A percentile compares a stretch with the other conserved stretches of the same genome.
Conservation (phyloP, 768 basidiomycete species). For the Podaxis carcinomalis region DNA sequence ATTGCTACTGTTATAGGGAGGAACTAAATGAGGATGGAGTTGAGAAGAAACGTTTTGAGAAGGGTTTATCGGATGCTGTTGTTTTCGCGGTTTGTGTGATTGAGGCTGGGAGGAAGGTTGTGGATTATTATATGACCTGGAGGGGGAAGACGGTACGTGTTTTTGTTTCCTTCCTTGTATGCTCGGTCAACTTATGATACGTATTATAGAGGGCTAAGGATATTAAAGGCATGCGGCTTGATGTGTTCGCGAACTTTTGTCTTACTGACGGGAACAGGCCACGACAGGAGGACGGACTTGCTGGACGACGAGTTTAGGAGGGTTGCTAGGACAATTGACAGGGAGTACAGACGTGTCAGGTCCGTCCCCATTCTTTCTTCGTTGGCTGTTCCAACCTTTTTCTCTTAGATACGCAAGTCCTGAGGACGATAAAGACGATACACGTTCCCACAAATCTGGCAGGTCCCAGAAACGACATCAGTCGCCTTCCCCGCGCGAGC, state of each 20-base stretch:
- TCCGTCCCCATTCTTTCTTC: conserved; percentile 18
- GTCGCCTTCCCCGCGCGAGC: conserved; percentile 6
- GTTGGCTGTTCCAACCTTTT: background rate
- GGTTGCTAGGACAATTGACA: conserved; percentile 36
- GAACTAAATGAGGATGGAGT: background rate
- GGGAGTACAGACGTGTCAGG: conserved; percentile 35
- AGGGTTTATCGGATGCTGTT: conserved; percentile 25
- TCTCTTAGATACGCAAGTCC: conserved; percentile 1
- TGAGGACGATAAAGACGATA: background rate
- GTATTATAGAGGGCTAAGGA: conserved; percentile 16
- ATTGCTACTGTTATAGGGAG: background rate
- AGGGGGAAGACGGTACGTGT: conserved; percentile 34
- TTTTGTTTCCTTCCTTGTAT: background rate
- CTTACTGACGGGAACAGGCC: background rate
- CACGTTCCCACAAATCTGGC: conserved; percentile 5
- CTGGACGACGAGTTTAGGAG: conserved; percentile 41
- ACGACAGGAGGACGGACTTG: conserved; percentile 26
- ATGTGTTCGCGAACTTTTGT: background rate
- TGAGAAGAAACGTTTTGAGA: conserved; percentile 4
- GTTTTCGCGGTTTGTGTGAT: conserved; percentile 42
- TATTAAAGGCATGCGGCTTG: conserved; percentile 18
- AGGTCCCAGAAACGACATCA: conserved; percentile 4
- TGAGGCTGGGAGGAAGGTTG: conserved; percentile 34
- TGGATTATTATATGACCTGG: conserved; percentile 53
- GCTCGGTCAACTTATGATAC: background rate